Evolutionary conservation across 352 stramenopile genomes (phyloP).

Genomic region (Saprolegnia parasitica): DNA sequence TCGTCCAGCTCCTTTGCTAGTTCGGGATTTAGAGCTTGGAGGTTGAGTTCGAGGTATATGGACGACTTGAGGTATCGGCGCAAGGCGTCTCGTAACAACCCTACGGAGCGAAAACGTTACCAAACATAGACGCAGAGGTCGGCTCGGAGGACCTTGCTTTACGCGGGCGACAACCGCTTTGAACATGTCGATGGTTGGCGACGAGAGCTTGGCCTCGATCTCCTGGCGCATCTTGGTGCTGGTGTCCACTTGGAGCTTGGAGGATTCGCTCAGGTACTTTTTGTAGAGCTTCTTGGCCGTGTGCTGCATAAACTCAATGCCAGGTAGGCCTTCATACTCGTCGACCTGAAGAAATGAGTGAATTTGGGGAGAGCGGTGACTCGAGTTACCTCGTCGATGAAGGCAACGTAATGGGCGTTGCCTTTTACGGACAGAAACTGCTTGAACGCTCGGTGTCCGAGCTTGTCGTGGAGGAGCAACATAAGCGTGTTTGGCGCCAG

Average conservation of each 20-base stretch:
- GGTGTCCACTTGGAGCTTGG: slow-evolving; percentile 80
- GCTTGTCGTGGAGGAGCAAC: slow-evolving; percentile 26
- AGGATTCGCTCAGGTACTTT: slow-evolving; percentile 75
- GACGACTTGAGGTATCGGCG: slow-evolving; percentile 69
- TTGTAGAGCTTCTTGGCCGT: slow-evolving; percentile 82
- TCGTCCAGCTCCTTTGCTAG: slow-evolving; percentile 47
- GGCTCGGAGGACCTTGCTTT: background rate
- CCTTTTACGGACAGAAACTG: slow-evolving; percentile 11
- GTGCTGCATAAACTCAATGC: slow-evolving; percentile 68
- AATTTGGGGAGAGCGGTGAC: background rate
- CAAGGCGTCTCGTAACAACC: slow-evolving; percentile 68
- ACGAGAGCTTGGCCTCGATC: slow-evolving; percentile 54
- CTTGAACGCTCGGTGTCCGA: slow-evolving; percentile 24
- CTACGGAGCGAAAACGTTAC: background rate
- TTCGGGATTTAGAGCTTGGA: slow-evolving; percentile 31
- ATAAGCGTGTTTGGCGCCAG: slow-evolving; percentile 9
- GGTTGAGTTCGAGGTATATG: slow-evolving; percentile 60
- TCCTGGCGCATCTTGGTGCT: slow-evolving; percentile 74
- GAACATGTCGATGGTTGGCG: slow-evolving; percentile 81
- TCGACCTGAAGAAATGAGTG: slow-evolving; percentile 3
- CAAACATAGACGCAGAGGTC: background rate
- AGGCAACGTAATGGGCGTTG: slow-evolving; percentile 17
- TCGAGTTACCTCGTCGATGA: slow-evolving; percentile 22
- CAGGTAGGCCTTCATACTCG: slow-evolving; percentile 13
- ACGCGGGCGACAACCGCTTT: slow-evolving; percentile 44